Percentiles rank a stretch among this genome's conserved stretches.
Evolutionary conservation across 176 grass and related monocot species (phyloP).

Genomic region (Triticum urartu): DNA sequence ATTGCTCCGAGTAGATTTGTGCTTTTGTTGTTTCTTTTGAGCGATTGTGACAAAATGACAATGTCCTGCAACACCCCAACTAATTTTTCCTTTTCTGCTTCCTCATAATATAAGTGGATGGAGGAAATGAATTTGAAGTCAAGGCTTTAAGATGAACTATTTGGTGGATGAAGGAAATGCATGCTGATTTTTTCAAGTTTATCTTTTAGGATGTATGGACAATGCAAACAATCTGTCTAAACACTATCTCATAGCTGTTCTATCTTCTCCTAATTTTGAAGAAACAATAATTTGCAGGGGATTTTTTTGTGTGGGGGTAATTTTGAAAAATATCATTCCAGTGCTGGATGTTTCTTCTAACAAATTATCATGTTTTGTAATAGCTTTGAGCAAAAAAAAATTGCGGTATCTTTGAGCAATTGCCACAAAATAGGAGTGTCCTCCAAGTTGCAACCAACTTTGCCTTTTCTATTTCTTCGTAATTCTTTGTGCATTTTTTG

Average conservation of each 20-base stretch:
- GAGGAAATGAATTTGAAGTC: neutral
- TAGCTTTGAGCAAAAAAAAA: too few relatives aligned
- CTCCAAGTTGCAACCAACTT: neutral
- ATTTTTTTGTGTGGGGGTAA: too few relatives aligned
- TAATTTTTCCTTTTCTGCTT: too few relatives aligned
- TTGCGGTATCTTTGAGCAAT: neutral
- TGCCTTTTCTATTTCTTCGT: neutral
- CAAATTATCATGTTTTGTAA: neutral
- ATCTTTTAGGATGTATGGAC: neutral
- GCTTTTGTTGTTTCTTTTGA: neutral
- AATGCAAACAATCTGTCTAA: neutral
- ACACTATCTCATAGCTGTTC: neutral
- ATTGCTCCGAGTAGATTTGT: neutral
- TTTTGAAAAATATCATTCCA: neutral
- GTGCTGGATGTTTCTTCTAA: neutral
- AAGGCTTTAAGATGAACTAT: too few relatives aligned
- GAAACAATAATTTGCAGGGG: too few relatives aligned
- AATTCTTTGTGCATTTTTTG: neutral
- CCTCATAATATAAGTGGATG: neutral
- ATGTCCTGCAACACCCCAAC: neutral
- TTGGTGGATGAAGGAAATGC: neutral
- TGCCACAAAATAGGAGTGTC: neutral
- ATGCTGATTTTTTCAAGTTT: neutral
- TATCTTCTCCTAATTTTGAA: too few relatives aligned
- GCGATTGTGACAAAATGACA: neutral